Base-by-base conservation (phyloP, 2,329 filamentous ascomycete species). In the Chrysosporium keratinophilum region DNA sequence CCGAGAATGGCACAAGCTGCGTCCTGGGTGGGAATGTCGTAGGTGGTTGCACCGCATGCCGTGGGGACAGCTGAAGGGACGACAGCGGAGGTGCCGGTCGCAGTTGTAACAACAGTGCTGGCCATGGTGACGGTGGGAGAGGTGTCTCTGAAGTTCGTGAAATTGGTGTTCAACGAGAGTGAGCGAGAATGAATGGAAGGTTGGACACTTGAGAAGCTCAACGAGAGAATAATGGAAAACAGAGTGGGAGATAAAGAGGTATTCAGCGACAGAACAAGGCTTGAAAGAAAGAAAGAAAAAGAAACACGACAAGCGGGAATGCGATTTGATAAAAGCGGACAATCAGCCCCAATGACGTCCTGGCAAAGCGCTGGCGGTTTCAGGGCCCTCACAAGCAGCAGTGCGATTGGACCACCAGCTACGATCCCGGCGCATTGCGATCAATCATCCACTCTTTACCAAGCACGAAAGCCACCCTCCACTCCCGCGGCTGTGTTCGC, bases 1-100 rank as follows among this genome's bases (percentile, higher is more conserved):
- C 52, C 52, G 45, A 39, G 44, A 28, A 54, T 33, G 15, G 52
- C 52, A 37, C 52, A 54, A 11, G 52, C 52, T 17, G 52, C 52
- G 14, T 54, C 52, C 40, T 48, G 31, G 35, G 46, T 49, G 9
- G 52, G 52, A 11, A 54, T 54, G 40, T 49, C 46, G 40, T 54
- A 54, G 35, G 52, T 43, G 10, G 46, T 49, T 11, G 52, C 35
- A 17, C 52, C 52, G 52, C 52, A 54, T 35, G 39, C 17, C 5
- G 52, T 41, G 34, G 51, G 44, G 14, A 43, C 44, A 34, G 44
- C 39, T 9, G 52, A 42, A n/a, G 44, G 40, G 14, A 19, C 33
- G 20, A 35, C 11, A 11, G 34, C 15, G 3, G 51, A 54, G 17
- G 34, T 42, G 12, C 19, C 14, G 9, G 31, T 17, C 17, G 37